Evolutionary conservation across 1,139 yeast species (phyloP).

Genomic region (Hyphopichia burtonii): DNA sequence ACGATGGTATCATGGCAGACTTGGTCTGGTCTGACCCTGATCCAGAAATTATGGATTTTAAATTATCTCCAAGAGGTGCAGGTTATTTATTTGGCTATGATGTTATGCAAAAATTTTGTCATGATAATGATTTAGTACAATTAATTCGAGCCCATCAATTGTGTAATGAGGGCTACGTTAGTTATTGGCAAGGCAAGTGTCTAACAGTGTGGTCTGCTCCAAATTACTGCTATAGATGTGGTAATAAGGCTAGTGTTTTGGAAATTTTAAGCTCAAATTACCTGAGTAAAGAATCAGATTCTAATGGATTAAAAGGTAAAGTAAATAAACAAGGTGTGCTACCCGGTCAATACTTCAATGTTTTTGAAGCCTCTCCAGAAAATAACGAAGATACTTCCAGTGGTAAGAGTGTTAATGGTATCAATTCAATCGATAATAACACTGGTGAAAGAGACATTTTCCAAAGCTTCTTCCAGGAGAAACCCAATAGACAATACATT

Average conservation of each 20-base stretch:
- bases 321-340: slow-evolving; percentile 24
- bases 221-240: slow-evolving; percentile 94
- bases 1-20: slow-evolving; percentile 99
- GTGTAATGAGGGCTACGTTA: slow-evolving; percentile 93
- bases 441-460: slow-evolving; percentile 18
- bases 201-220: slow-evolving; percentile 99
- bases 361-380: slow-evolving; percentile 96
- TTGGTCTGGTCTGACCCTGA: slow-evolving; percentile 99
- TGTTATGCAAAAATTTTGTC: slow-evolving; percentile 82
- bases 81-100: slow-evolving; percentile 95
- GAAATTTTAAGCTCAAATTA: slow-evolving; percentile 54
- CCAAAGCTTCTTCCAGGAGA: slow-evolving; percentile 24
- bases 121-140: slow-evolving; percentile 73
- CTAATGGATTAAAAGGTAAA: slow-evolving; percentile 9
- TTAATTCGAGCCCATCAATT: slow-evolving; percentile 93
- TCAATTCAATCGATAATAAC: slow-evolving; percentile 15
- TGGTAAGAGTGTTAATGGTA: slow-evolving; percentile 44
- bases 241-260: slow-evolving; percentile 90
- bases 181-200: slow-evolving; percentile 84
- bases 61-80: slow-evolving; percentile 93
- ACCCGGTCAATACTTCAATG: slow-evolving; percentile 70
- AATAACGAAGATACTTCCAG: slow-evolving; percentile 50
- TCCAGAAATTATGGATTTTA: slow-evolving; percentile 77
- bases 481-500: slow-evolving; percentile 47
- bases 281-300: slow-evolving; percentile 15